Evolutionary conservation across 2,329 filamentous ascomycete species (phyloP).

Genomic region (Trichocomaceae sp.): DNA sequence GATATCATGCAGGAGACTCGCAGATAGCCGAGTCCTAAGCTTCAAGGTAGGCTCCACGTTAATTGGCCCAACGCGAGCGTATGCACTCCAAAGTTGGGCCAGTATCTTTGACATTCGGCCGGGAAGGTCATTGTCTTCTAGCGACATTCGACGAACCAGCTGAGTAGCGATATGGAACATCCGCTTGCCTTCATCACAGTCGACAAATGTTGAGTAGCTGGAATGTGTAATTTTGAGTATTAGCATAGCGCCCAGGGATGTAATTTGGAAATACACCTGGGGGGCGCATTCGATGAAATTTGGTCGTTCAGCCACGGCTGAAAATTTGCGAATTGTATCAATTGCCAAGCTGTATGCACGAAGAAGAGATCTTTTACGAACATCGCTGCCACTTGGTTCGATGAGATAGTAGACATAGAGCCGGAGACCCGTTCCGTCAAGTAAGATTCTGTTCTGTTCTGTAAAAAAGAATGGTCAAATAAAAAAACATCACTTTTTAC

Average conservation of each 20-base stretch:
- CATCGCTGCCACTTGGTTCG: not conserved
- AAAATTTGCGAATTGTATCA: not conserved
- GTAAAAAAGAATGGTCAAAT: not conserved
- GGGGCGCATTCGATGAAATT: slow-evolving; percentile 2
- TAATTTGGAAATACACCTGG: not conserved
- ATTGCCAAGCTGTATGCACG: slow-evolving; percentile 7
- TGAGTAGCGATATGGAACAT: slow-evolving; percentile 15
- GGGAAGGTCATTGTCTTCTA: slow-evolving; percentile 18
- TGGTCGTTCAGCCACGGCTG: not conserved
- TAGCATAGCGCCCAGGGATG: slow-evolving; percentile 1
- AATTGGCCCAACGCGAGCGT: slow-evolving; percentile 6
- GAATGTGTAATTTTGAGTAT: slow-evolving; percentile 9
- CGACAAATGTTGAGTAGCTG: slow-evolving; percentile 11
- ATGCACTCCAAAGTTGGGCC: slow-evolving; percentile 17
- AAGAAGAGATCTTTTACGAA: slow-evolving; percentile 8
- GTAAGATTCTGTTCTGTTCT: slow-evolving; percentile 5
- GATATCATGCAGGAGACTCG: slow-evolving; percentile 17
- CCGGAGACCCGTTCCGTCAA: slow-evolving; percentile 8
- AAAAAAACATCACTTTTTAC: not conserved
- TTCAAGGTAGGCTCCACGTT: slow-evolving; percentile 14
- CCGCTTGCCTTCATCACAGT: slow-evolving; percentile 15
- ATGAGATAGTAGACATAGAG: slow-evolving; percentile 9
- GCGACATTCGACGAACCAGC: slow-evolving; percentile 12
- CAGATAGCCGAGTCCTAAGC: slow-evolving; percentile 13
- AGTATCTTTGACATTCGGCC: slow-evolving; percentile 17